Evolutionary conservation across 2,329 filamentous ascomycete species (phyloP), one percentile per base, ranked within the genome.

Genomic region (Macrophomina phaseolina): DNA sequence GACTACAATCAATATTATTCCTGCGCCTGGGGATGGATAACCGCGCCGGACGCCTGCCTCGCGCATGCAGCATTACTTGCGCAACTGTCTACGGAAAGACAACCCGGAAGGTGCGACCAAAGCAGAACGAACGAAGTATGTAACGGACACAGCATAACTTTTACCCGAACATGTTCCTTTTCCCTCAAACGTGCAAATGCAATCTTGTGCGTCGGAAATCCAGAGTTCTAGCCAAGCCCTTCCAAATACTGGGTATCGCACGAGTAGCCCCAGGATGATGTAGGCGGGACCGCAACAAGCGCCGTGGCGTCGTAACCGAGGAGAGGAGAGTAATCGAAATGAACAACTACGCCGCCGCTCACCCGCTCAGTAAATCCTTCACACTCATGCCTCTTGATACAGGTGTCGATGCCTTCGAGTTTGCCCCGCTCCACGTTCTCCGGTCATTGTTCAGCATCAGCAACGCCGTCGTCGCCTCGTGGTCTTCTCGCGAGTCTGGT

Each of bases 381-480:
- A 83, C 82, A 67, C 81, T 83, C 80, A 83, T 82, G 9, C 69
- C n/a, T 65, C 68, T 32, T 30, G 64, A 40, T 52, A 64, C 36
- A 70, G 46, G 69, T 72, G 64, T 68, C 42, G 49, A 63, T 45
- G n/a, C 64, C 62, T 45, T 67, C 67, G 32, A 69, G 65, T 61
- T 66, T 71, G 67, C 70, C 74, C 58, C 58, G 32, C 45, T 62
- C 80, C 81, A 82, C 65, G 74, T 79, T 42, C 92, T 84, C 48
- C 92, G 86, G 76, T 95, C 93, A 64, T 85, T 88, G 71, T 94
- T 96, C 67, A 97, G 82, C 93, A 97, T 97, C 76, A 97, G 79
- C 71, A 97, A 78, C 3, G 93, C 94, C 12, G 92, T 90, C 7
- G 93, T 95, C 1, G 93, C 94, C 76, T 95, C 92, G 68, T 93